A percentile compares a stretch with the other conserved stretches of the same genome.
These are phyloP conservation scores for Davidsoniella virescens DNA, from an alignment of 2,329 filamentous ascomycete species.

Conservation along the genomic window DNA sequence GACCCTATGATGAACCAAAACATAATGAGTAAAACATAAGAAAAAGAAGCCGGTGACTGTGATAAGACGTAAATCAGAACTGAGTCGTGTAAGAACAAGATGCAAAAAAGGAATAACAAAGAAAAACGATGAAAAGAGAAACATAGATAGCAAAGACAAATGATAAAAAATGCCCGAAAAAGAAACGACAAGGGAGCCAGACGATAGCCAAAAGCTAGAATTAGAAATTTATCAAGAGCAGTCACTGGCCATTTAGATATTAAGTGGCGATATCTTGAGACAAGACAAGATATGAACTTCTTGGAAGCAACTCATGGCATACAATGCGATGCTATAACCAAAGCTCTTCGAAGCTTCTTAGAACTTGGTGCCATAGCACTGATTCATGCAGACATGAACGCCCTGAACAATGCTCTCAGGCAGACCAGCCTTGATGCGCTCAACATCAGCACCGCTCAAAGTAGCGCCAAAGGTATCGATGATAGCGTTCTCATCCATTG, in stretches of 20 bases:
- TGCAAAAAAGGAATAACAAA: too few relatives aligned
- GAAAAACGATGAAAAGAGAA: not conserved
- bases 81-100: too few relatives aligned
- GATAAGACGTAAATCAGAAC: too few relatives aligned
- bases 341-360: not conserved
- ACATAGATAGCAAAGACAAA: not conserved
- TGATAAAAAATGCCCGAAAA: too few relatives aligned
- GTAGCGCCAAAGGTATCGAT: conserved; percentile 29
- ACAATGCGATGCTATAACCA: not conserved
- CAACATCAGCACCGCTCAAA: conserved; percentile 30
- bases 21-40: not conserved
- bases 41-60: too few relatives aligned
- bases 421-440: conserved; percentile 22
- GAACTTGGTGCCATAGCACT: conserved; percentile 21
- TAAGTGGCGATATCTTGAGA: too few relatives aligned
- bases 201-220: too few relatives aligned
- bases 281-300: not conserved
- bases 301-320: too few relatives aligned
- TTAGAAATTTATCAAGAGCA: too few relatives aligned
- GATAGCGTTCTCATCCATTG: conserved; percentile 29
- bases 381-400: conserved; percentile 35
- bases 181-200: too few relatives aligned
- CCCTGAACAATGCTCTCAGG: conserved; percentile 35
- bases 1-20: not conserved
- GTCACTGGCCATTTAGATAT: too few relatives aligned